Percentiles rank a stretch among this genome's conserved stretches.
Conservation (phyloP, 495 filamentous ascomycete species). For the Chaetomium tenue region DNA sequence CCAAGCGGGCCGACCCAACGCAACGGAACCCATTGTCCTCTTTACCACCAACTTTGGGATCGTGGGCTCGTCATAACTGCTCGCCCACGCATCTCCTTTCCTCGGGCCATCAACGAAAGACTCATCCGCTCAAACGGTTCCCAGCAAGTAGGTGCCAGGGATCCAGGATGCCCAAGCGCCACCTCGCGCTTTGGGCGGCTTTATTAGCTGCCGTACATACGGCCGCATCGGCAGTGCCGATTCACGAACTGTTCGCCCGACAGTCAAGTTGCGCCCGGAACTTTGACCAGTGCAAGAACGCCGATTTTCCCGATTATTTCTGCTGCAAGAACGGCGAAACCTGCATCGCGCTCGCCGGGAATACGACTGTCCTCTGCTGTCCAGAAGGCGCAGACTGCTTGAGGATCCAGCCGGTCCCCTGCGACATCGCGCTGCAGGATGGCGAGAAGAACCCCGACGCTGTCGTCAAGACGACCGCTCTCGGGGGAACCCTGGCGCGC, state of each 20-base stretch:
- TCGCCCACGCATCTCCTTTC: background rate
- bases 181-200: conserved; percentile 27
- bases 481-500: conserved; percentile 52
- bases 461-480: conserved; percentile 66
- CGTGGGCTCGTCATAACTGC: background rate
- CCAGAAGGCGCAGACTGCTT: conserved; percentile 60
- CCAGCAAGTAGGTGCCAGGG: background rate
- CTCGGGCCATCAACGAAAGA: background rate
- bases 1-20: conserved; percentile 4
- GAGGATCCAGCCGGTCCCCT: conserved; percentile 67
- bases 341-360: conserved; percentile 64
- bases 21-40: conserved; percentile 11
- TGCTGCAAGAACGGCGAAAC: conserved; percentile 65
- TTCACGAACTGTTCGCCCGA: conserved; percentile 36
- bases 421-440: conserved; percentile 67
- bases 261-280: conserved; percentile 35
- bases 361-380: conserved; percentile 75
- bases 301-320: conserved; percentile 64
- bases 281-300: conserved; percentile 49
- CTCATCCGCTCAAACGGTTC: background rate
- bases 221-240: conserved; percentile 34
- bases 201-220: conserved; percentile 36
- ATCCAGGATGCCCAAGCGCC: conserved; percentile 24
- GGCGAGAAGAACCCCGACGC: conserved; percentile 58
- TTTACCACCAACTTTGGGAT: background rate